Percentiles rank a stretch among this genome's conserved stretches.
These are phyloP conservation scores for Leccinum griseonigrum DNA, from an alignment of 1,284 basidiomycete species.

Conservation along the genomic window DNA sequence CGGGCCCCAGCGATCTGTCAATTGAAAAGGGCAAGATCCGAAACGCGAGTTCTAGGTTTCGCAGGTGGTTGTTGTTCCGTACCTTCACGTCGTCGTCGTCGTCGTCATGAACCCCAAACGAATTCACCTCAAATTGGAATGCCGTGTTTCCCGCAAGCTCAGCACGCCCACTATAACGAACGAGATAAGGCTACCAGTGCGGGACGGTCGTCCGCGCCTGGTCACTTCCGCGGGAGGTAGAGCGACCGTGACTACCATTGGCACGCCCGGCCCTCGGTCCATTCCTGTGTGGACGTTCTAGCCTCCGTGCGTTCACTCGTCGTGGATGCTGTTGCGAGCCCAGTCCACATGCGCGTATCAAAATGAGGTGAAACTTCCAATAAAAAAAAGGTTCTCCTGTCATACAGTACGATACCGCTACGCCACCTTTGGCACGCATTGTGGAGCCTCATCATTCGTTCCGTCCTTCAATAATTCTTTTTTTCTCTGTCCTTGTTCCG, in stretches of 20 bases:
- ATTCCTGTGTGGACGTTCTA: background rate
- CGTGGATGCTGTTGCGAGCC: background rate
- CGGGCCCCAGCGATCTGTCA: background rate
- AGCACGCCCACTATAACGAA: background rate
- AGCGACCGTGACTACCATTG: background rate
- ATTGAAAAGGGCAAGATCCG: background rate
- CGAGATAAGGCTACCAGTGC: background rate
- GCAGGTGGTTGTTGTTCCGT: background rate
- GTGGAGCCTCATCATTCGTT: background rate
- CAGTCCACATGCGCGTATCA: background rate
- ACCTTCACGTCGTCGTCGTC: background rate
- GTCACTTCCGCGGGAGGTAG: slow-evolving; percentile 4
- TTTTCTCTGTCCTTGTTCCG: slow-evolving; percentile 3
- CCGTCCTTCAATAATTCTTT: background rate
- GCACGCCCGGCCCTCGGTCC: background rate
- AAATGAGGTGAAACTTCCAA: background rate
- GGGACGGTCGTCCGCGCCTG: background rate
- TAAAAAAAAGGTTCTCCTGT: slow-evolving; percentile 1
- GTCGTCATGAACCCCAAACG: background rate
- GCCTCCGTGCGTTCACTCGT: background rate
- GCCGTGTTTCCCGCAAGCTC: slow-evolving; percentile 6
- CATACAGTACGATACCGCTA: background rate
- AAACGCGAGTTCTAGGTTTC: background rate
- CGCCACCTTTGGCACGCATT: slow-evolving; percentile 11
- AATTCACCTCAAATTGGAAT: background rate